A percentile compares a stretch with the other conserved stretches of the same genome.
Evolutionary conservation across 1,139 yeast species (phyloP).

Genomic region (Hansenula anomala): DNA sequence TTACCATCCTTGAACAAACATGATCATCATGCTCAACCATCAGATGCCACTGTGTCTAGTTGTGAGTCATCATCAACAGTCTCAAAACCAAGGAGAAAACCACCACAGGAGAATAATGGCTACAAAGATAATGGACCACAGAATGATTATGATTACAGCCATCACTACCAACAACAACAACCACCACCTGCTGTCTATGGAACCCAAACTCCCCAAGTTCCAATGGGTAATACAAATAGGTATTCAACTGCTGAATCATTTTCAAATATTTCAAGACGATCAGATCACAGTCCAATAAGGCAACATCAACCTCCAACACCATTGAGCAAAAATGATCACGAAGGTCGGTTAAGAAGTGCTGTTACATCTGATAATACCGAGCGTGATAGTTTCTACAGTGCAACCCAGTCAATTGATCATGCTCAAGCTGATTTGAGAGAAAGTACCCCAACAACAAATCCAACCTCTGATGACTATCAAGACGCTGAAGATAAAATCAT

Average conservation of each 20-base stretch:
- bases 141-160: not conserved
- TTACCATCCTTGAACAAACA: not conserved
- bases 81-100: constrained; percentile 8
- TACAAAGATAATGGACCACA: constrained; percentile 2
- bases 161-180: no score
- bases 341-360: not conserved
- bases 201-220: not conserved
- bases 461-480: not conserved
- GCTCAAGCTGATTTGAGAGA: not conserved
- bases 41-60: not conserved
- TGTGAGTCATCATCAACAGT: not conserved
- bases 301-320: no score
- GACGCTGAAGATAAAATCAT: constrained; percentile 4
- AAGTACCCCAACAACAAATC: not conserved
- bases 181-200: no score
- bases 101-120: constrained; percentile 1
- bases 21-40: not conserved
- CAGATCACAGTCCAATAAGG: no score
- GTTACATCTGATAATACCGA: not conserved
- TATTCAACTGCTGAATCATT: not conserved
- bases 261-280: no score
- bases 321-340: no score
- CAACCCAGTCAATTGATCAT: not conserved
- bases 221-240: no score
- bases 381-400: constrained; percentile 2